A percentile compares a stretch with the other conserved stretches of the same genome.
Evolutionary conservation across 1,284 basidiomycete genomes (phyloP).

Genomic region (Ceratobasidium sp.): DNA sequence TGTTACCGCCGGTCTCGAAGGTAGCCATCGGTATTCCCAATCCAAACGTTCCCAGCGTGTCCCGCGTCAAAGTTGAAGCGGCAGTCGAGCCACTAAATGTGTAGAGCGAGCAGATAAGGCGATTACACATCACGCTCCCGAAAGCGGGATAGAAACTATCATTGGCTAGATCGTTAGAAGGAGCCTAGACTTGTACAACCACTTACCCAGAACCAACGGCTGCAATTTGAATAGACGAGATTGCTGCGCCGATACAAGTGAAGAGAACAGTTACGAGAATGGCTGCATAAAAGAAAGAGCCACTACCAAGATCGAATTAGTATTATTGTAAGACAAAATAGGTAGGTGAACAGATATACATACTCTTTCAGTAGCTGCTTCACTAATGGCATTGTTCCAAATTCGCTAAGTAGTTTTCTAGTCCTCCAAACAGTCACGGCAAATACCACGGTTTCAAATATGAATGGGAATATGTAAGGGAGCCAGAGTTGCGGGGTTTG

Average conservation of each 20-base stretch:
- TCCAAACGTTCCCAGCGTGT: background rate
- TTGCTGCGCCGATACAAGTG: slow-evolving; percentile 20
- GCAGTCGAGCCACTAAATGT: background rate
- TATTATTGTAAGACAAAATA: background rate
- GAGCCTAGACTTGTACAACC: background rate
- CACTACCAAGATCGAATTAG: background rate
- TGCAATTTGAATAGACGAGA: slow-evolving; percentile 4
- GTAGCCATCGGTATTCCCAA: slow-evolving; percentile 10
- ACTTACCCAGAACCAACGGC: slow-evolving; percentile 23
- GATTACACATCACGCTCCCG: slow-evolving; percentile 29
- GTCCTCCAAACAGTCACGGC: slow-evolving; percentile 6
- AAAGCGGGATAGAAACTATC: slow-evolving; percentile 1
- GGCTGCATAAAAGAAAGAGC: slow-evolving; percentile 14
- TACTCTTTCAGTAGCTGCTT: slow-evolving; percentile 9
- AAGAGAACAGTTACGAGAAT: background rate
- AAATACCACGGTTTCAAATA: slow-evolving; percentile 28
- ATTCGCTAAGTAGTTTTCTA: slow-evolving; percentile 10
- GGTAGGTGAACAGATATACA: background rate
- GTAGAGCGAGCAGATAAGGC: slow-evolving; percentile 32
- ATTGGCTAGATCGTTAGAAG: background rate
- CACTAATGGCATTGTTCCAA: slow-evolving; percentile 17
- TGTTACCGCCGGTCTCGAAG: background rate
- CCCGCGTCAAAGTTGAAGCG: background rate
- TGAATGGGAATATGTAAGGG: slow-evolving; percentile 21
- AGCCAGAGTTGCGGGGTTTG: background rate